Conservation (phyloP, 2,329 filamentous ascomycete species). For the Raffaelea arxii region DNA sequence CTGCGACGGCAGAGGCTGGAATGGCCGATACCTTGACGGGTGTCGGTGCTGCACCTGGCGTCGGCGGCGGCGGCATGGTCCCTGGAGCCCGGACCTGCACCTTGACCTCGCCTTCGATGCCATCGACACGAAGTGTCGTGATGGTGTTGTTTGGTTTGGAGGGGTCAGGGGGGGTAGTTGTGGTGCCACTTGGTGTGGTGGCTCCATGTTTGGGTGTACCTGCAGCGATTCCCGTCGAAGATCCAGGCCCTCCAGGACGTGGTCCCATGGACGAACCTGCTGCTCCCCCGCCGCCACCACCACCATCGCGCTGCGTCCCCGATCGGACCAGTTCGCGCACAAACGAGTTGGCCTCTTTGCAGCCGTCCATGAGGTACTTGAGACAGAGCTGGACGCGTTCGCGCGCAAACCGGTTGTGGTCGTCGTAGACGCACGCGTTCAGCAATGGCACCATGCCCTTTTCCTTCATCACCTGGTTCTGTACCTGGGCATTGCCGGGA, state of each 20-base stretch:
- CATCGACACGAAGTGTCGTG: conserved; percentile 33
- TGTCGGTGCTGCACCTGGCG: background rate
- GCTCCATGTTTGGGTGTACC: background rate
- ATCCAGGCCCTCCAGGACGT: conserved; percentile 16
- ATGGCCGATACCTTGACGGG: background rate
- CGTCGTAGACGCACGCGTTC: conserved; percentile 84
- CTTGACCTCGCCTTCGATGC: conserved; percentile 45
- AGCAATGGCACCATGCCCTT: conserved; percentile 81
- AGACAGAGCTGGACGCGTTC: conserved; percentile 83
- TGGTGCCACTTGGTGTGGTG: background rate
- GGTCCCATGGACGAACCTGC: conserved; percentile 5
- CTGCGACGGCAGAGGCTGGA: background rate
- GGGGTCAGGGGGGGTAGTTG: background rate
- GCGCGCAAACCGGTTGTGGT: conserved; percentile 87
- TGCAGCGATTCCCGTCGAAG: background rate
- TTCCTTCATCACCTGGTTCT: conserved; percentile 76
- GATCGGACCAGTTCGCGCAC: conserved; percentile 50
- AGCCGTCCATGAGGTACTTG: conserved; percentile 73
- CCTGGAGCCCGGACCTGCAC: conserved; percentile 33
- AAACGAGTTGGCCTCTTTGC: conserved; percentile 61
- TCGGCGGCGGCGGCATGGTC: conserved; percentile 2
- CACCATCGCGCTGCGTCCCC: conserved; percentile 15
- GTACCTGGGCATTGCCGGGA: conserved; percentile 63
- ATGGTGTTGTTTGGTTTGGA: background rate
- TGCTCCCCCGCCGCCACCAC: conserved; percentile 5